Evolutionary conservation across 352 stramenopile species (phyloP), one percentile per base, ranked within the genome.

Genomic region (Phytophthora citrophthora): DNA sequence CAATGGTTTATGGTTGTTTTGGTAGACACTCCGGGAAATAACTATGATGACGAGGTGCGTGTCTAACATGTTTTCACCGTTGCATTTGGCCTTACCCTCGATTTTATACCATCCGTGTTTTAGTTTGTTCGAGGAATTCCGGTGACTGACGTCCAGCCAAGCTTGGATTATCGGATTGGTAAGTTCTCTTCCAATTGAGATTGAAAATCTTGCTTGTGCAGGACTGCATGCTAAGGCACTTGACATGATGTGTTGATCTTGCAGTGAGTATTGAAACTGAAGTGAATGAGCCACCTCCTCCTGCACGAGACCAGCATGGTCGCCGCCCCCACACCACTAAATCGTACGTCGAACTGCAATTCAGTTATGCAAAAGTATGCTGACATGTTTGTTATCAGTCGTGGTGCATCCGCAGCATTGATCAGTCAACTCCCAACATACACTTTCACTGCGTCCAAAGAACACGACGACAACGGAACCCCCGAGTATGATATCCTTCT

Each of bases 391-490:
- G 1, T 31, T 66, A 34, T 29, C 45, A 93, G 85, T 44, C 85
- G 85, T 13, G 85, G 85, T 4, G 85, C 85, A 16, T 69, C 77
- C 2, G 70, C 75, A 15, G 76, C 75, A 10, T 57, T 96, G 24
- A 93, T 96, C 59, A 78, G 89, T 29, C 86, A 94, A 48, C 73
- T 96, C 8, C 88, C 88, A 23, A 94, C 84, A 24, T 94, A 94
- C 54, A 88, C 79, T 3, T 96, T 86, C 64, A 83, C 68, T 16
- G 47, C 75, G 10, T 63, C 83, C 29, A 91, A 90, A 40, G 69
- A 80, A 8, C 59, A 62, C 45, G 59, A 69, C 32, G 64, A 61
- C 12, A 59, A 71, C 36, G 73, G 74, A 5, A 90, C 63, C 24
- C 86, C 81, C 38, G 83, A 94, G 86, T 94, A 79, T 29, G 78